These are phyloP conservation scores for Pseudohyphozyma bogoriensis DNA, from an alignment of 768 basidiomycete genomes.

Conservation along the genomic window DNA sequence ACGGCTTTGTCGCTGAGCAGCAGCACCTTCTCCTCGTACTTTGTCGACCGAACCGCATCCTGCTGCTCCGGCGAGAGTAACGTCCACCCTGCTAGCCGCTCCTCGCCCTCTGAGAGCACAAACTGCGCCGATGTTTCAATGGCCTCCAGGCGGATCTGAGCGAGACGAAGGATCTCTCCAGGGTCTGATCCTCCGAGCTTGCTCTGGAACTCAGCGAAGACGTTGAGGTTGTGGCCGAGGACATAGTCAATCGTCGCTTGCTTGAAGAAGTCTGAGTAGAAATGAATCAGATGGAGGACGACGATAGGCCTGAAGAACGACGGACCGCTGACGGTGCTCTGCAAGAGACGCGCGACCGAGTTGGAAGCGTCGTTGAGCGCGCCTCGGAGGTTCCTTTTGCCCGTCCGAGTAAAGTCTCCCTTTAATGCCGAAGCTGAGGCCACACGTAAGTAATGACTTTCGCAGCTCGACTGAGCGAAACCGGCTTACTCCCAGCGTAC, in stretches of 20 bases:
- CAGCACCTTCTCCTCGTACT: conserved; percentile 86
- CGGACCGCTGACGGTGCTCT: conserved; percentile 45
- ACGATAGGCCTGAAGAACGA: conserved; percentile 45
- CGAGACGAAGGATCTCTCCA: conserved; percentile 72
- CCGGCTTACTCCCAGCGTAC: conserved; percentile 49
- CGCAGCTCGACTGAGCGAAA: too few relatives aligned
- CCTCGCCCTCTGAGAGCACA: conserved; percentile 65
- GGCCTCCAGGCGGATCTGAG: conserved; percentile 81
- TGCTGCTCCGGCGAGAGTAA: conserved; percentile 71
- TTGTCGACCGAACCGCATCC: conserved; percentile 42
- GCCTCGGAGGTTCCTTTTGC: conserved; percentile 85
- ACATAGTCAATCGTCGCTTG: conserved; percentile 55
- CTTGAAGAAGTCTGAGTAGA: conserved; percentile 74
- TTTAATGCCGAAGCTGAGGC: background rate
- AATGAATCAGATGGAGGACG: background rate
- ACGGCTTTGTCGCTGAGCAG: conserved; percentile 43
- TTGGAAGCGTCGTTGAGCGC: conserved; percentile 79
- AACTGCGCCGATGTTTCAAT: conserved; percentile 77
- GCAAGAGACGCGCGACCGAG: conserved; percentile 69
- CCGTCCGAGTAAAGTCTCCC: conserved; percentile 52
- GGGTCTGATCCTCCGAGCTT: conserved; percentile 88
- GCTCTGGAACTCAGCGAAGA: conserved; percentile 87
- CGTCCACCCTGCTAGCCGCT: conserved; percentile 78
- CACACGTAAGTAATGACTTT: background rate
- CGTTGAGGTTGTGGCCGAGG: conserved; percentile 71